Evolutionary conservation across 495 filamentous ascomycete species (phyloP).

Genomic region (Hypoxylon fuscum): DNA sequence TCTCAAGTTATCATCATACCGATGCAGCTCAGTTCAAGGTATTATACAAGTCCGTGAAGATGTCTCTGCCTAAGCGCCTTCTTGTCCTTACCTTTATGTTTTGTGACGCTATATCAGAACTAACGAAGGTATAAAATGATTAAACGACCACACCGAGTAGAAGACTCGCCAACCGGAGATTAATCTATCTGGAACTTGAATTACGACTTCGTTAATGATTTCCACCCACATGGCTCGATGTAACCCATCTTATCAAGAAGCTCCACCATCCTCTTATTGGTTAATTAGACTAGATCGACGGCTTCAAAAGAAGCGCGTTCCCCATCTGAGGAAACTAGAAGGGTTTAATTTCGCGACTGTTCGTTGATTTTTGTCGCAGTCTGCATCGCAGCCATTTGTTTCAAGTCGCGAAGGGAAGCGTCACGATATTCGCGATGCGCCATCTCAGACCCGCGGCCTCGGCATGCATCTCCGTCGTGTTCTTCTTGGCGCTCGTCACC

Average conservation of each 20-base stretch:
- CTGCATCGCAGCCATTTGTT: neutral
- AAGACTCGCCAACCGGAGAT: no score
- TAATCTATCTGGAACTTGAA: no score
- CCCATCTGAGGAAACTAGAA: neutral
- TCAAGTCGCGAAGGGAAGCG: neutral
- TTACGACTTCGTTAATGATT: no score
- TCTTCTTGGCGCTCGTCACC: constrained; percentile 3
- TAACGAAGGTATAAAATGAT: no score
- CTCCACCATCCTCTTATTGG: constrained; percentile 2
- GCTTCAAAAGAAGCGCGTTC: neutral
- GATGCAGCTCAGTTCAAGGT: no score
- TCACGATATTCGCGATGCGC: neutral
- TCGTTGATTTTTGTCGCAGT: neutral
- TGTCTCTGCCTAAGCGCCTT: no score
- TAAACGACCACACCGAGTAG: no score
- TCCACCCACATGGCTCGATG: no score
- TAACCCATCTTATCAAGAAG: neutral
- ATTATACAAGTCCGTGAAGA: no score
- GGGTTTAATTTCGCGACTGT: neutral
- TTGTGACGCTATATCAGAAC: no score
- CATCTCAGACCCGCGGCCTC: neutral
- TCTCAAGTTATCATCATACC: no score
- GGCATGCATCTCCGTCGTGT: neutral
- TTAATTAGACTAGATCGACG: neutral
- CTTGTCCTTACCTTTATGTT: no score